phyloP scores from a whole-genome alignment of 495 filamentous ascomycete species.

The Neurospora tetrasperma region DNA sequence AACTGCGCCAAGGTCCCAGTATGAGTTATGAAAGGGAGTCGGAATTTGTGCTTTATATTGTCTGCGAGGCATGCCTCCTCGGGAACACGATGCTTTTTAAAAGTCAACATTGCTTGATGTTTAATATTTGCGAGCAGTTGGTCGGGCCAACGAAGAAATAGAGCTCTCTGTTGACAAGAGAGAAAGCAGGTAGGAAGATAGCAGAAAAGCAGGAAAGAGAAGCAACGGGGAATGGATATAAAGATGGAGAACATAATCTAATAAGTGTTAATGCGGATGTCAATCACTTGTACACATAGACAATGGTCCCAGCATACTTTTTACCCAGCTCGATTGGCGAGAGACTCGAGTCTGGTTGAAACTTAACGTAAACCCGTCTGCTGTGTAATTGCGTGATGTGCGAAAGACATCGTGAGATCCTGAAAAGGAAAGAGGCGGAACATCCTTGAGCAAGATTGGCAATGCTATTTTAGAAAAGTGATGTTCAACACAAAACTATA shows the following conservation, averaged over 20 bases:
- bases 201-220: background rate
- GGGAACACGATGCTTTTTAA: background rate
- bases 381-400: background rate
- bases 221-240: background rate
- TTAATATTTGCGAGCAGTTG: background rate
- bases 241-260: background rate
- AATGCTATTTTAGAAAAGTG: background rate
- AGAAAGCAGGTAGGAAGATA: background rate
- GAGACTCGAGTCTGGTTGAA: background rate
- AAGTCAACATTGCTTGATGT: background rate
- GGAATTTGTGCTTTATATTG: background rate
- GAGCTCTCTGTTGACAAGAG: background rate
- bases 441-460: background rate
- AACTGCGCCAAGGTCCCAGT: slow-evolving; percentile 11
- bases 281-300: background rate
- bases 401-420: background rate
- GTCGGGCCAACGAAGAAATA: background rate
- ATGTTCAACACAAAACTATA: too few species aligned
- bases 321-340: background rate
- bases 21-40: background rate
- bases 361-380: background rate
- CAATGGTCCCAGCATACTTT: background rate
- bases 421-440: background rate
- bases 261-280: background rate
- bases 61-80: background rate